Evolutionary conservation across 257 asterid species (phyloP).

Genomic region (Solanum piurae): DNA sequence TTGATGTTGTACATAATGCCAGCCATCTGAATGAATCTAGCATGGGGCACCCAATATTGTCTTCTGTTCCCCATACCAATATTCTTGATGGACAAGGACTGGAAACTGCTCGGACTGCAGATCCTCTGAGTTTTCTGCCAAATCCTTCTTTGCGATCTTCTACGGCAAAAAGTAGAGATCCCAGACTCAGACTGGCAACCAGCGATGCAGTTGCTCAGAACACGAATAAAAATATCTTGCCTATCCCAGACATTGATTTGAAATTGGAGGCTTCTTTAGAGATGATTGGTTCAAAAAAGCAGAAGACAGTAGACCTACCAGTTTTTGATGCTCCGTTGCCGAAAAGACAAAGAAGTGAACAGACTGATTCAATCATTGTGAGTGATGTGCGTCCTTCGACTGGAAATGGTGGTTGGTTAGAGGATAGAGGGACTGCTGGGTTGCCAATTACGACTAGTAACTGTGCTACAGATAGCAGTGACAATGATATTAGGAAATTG

Average conservation of each 20-base stretch:
- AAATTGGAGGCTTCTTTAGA: constrained; percentile 30
- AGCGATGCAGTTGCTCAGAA: constrained; percentile 25
- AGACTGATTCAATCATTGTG: constrained; percentile 3
- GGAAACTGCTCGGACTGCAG: constrained; percentile 18
- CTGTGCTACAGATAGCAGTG: constrained; percentile 2
- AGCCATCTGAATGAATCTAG: constrained; percentile 14
- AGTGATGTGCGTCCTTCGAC: constrained; percentile 10
- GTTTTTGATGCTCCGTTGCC: constrained; percentile 44
- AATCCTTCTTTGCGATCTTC: constrained; percentile 36
- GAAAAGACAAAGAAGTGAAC: constrained; percentile 61
- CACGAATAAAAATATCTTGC: constrained; percentile 11
- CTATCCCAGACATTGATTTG: constrained; percentile 27
- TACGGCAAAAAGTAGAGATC: constrained; percentile 71
- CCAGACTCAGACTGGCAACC: constrained; percentile 76
- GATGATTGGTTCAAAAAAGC: constrained; percentile 41
- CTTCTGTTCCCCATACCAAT: constrained; percentile 31
- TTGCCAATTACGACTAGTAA: constrained; percentile 11
- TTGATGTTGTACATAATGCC: constrained; percentile 16
- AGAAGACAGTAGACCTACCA: constrained; percentile 40
- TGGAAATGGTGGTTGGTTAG: constrained; percentile 42
- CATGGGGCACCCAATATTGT: constrained; percentile 19
- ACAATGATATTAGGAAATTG: constrained; percentile 12
- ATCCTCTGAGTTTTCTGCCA: constrained; percentile 24
- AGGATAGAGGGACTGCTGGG: constrained; percentile 32
- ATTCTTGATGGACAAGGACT: constrained; percentile 25